Percentiles rank a stretch among this genome's conserved stretches.
These are phyloP conservation scores for Trypanosoma congolense DNA, from an alignment of 208 protist genomes.

Conservation along the genomic window DNA sequence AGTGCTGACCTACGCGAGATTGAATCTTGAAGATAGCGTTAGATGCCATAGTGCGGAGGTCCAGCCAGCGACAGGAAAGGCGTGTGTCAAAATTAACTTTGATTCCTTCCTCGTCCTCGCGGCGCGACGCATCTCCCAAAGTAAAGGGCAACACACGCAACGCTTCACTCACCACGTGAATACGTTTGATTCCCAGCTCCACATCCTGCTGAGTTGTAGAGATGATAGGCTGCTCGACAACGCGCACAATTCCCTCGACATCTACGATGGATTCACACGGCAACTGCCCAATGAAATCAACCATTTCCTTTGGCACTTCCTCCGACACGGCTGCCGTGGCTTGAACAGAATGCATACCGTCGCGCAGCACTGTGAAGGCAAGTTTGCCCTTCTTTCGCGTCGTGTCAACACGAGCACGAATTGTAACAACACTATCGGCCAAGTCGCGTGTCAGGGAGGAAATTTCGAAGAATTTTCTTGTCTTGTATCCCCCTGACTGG, in stretches of 20 bases:
- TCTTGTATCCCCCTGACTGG: constrained; percentile 75
- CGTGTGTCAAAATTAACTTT: constrained; percentile 92
- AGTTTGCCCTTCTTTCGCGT: constrained; percentile 90
- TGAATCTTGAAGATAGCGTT: constrained; percentile 96
- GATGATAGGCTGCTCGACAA: constrained; percentile 70
- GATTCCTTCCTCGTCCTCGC: constrained; percentile 60
- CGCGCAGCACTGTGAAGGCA: constrained; percentile 87
- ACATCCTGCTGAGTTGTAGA: constrained; percentile 71
- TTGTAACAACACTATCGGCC: constrained; percentile 46
- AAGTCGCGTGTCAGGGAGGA: constrained; percentile 32
- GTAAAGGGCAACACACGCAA: constrained; percentile 88
- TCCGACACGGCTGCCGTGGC: constrained; percentile 75
- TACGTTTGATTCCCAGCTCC: constrained; percentile 74
- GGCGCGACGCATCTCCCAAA: constrained; percentile 86
- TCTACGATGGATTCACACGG: constrained; percentile 88
- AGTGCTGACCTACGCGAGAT: constrained; percentile 91
- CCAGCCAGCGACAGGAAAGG: constrained; percentile 96
- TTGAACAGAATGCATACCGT: constrained; percentile 75
- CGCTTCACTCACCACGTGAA: constrained; percentile 84
- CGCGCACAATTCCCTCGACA: constrained; percentile 57
- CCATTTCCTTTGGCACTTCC: constrained; percentile 80
- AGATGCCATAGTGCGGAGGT: constrained; percentile 96
- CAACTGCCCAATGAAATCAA: constrained; percentile 88
- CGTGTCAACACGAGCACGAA: constrained; percentile 84
- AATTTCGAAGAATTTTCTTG: constrained; percentile 43